Evolutionary conservation across 2,329 filamentous ascomycete species (phyloP).

Genomic region (Fusarium gaditjirri): DNA sequence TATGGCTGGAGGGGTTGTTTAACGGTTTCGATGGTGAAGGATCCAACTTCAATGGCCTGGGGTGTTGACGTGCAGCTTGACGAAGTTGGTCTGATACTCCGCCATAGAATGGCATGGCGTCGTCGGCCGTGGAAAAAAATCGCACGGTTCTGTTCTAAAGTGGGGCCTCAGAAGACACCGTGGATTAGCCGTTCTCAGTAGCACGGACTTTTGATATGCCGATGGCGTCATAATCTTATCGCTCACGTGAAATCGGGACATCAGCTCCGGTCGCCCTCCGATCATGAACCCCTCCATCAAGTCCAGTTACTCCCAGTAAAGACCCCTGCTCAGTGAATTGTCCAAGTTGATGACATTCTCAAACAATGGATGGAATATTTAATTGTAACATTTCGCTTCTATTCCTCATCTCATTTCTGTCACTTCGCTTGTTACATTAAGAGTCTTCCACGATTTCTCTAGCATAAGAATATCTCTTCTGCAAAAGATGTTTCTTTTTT

Average conservation of each 20-base stretch:
- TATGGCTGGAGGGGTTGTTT: neutral
- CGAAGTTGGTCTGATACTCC: constrained; percentile 45
- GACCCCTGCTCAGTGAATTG: neutral
- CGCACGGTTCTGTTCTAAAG: constrained; percentile 30
- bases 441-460: neutral
- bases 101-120: constrained; percentile 43
- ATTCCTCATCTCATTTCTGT: neutral
- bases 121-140: constrained; percentile 41
- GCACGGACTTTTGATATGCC: constrained; percentile 36
- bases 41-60: constrained; percentile 37
- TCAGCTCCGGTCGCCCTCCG: constrained; percentile 16
- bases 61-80: constrained; percentile 26
- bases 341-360: neutral
- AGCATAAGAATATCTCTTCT: neutral
- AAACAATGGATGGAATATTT: neutral
- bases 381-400: neutral
- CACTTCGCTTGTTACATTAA: neutral
- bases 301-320: neutral
- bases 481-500: neutral
- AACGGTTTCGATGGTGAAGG: constrained; percentile 22
- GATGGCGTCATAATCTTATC: constrained; percentile 36
- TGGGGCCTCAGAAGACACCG: constrained; percentile 18
- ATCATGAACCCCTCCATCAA: constrained; percentile 19
- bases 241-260: neutral
- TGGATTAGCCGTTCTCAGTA: constrained; percentile 33